phyloP scores from a whole-genome alignment of 768 basidiomycete species.

The Pulveroboletus sp. region DNA sequence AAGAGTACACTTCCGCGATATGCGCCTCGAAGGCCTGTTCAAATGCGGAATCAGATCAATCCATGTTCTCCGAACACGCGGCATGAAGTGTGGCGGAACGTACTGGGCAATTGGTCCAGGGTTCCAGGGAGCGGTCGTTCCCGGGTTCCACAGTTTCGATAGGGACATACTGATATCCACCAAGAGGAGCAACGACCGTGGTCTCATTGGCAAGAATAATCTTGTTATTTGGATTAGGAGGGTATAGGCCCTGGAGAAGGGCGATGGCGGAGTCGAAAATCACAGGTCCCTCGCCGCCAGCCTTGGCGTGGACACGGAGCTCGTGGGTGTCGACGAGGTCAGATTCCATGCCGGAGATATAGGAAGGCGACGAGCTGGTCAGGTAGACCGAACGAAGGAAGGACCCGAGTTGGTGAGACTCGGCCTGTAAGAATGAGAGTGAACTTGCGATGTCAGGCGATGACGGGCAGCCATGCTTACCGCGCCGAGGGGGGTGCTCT shows the following conservation, averaged over 20 bases:
- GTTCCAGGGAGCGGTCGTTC: conserved; percentile 80
- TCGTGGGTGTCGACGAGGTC: conserved; percentile 72
- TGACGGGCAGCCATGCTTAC: conserved; percentile 34
- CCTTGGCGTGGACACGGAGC: conserved; percentile 75
- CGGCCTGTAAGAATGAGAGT: conserved; percentile 39
- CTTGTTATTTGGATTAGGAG: conserved; percentile 69
- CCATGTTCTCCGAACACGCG: neutral
- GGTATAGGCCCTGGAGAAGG: conserved; percentile 81
- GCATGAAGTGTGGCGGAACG: conserved; percentile 9
- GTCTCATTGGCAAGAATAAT: conserved; percentile 77
- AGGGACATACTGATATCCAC: conserved; percentile 84
- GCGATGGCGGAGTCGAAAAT: conserved; percentile 86
- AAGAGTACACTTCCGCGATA: conserved; percentile 54
- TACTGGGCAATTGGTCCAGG: conserved; percentile 66
- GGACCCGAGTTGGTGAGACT: conserved; percentile 63
- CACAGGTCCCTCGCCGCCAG: conserved; percentile 78
- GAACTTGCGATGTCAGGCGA: conserved; percentile 1
- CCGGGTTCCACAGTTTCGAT: conserved; percentile 85
- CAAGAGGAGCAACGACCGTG: conserved; percentile 65
- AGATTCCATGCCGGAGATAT: conserved; percentile 58
- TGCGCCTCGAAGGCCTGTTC: conserved; percentile 62
- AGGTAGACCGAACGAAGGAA: conserved; percentile 65
- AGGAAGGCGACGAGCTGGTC: conserved; percentile 59
- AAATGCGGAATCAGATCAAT: conserved; percentile 11
- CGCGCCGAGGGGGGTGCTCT: conserved; percentile 74